Evolutionary conservation across 495 filamentous ascomycete genomes (phyloP), one percentile per base, ranked within the genome.

Genomic region (Pseudevernia furfuracea): DNA sequence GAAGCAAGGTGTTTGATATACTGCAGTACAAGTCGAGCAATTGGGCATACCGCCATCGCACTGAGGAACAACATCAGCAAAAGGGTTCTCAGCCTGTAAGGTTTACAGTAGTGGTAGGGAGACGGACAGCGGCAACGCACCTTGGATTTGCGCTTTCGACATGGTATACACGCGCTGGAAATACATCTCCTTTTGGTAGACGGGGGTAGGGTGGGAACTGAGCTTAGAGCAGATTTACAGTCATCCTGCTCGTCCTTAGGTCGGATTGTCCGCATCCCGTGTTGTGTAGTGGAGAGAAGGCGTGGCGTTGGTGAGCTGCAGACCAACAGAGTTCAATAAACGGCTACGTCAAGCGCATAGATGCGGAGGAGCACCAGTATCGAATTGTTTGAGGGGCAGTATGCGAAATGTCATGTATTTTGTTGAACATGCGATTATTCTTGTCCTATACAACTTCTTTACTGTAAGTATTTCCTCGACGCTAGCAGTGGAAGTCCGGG

Each of bases 131-230:
- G 15, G 30, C 30, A 43, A 57, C 52, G 37, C 53, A 81, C 82
- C 75, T 82, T 84, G 39, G 79, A 82, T 62, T 84, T 84, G 49
- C 82, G 74, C 63, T 74, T 82, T 39, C 82, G 72, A 67, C 82
- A 84, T 1, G 81, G 77, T 36, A 82, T 74, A 61, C 82, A 84
- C 1, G 82, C 82, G 6, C 78, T 79, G 5, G 80, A 81, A 3
- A 82, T 77, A 43, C 80, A 79, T 53, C 77, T 64, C 23, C 79
- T 75, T 68, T 76, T 77, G 61, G 55, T 59, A 38, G 65, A 53
- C 56, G 65, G 70, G 25, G 58, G 14, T 7, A 30, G 25, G 6
- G 55, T 44, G 37, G 66, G 41, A 2, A 32, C 28, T n/a, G 62
- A 28, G 30, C 60, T 38, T 1, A n/a, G 34, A 17, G 38, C 30